Evolutionary conservation across 306 rosid species (phyloP), one percentile per base, ranked within the genome.

Genomic region (Sechiopsis laciniata): DNA sequence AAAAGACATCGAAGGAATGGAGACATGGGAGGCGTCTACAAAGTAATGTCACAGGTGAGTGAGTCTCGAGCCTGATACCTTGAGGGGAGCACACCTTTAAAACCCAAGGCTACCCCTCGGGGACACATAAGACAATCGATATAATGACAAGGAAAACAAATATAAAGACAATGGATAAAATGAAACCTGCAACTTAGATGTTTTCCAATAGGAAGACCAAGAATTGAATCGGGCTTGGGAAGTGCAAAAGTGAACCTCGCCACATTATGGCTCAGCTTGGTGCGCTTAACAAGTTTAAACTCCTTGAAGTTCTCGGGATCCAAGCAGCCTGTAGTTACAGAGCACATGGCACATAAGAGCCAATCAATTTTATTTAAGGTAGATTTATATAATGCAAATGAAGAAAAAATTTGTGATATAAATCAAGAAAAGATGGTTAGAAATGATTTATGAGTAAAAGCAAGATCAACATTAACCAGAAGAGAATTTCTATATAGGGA

Each of bases 171-270:
- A 10, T 48, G 6, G 63, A 42, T 81, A 61, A 46, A 84, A 76
- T 55, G 17, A 71, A 81, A 93, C 98, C 89, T 93, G 96, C 98
- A 93, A 83, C 97, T 90, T 81, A 93, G 86, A 81, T 90, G 98
- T 46, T 93, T 96, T 75, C 98, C 98, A 77, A 90, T 93, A 69
- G 98, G 98, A 81, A 93, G 98, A 51, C 98, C 98, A 84, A 93
- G 82, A 73, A 87, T 87, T 66, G 97, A 84, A 72, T 91, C 85
- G 68, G 96, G 83, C 51, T 88, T 78, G 21, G 90, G 96, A 73
- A 93, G 97, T 72, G 40, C 85, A 82, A 93, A 93, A 37, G 56
- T 90, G 83, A 94, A 94, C 80, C 87, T 90, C 8, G 98, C 97
- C 66, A 90, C 98, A 85, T 94, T 90, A 79, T 94, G 97, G 88